Percentiles rank a stretch among this genome's conserved stretches.
phyloP scores from a whole-genome alignment of 2,329 filamentous ascomycete species.

The Coniochaeta sp. region DNA sequence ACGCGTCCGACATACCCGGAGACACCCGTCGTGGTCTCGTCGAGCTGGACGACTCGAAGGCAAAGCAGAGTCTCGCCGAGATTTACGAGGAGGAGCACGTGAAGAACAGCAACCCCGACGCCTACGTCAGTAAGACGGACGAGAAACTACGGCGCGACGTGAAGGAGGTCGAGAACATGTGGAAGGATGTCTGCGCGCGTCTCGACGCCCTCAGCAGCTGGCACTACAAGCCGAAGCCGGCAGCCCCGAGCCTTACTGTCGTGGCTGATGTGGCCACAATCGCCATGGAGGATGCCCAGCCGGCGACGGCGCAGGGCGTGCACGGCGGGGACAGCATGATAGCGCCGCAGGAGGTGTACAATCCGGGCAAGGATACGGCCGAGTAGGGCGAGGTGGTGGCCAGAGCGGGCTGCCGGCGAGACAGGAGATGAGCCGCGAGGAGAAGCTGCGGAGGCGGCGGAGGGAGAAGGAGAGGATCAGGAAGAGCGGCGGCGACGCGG shows the following conservation, averaged over 20 bases:
- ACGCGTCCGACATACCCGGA: slow-evolving; percentile 54
- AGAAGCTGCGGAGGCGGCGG: slow-evolving; percentile 68
- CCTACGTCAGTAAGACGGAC: slow-evolving; percentile 73
- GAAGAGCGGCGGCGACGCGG: slow-evolving; percentile 54
- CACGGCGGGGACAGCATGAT: slow-evolving; percentile 64
- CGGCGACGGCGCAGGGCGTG: slow-evolving; percentile 73
- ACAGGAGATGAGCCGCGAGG: slow-evolving; percentile 83
- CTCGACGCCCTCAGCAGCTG: slow-evolving; percentile 88
- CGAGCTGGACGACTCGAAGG: slow-evolving; percentile 80
- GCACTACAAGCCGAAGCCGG: slow-evolving; percentile 89
- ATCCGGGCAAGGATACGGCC: slow-evolving; percentile 59
- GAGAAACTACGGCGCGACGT: slow-evolving; percentile 80
- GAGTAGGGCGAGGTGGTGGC: slow-evolving; percentile 66
- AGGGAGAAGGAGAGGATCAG: slow-evolving; percentile 80
- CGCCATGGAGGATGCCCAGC: slow-evolving; percentile 90
- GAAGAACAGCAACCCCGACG: slow-evolving; percentile 66
- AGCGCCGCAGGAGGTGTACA: slow-evolving; percentile 92
- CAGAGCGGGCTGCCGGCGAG: slow-evolving; percentile 68
- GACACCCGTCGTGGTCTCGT: slow-evolving; percentile 63
- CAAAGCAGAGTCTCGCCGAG: slow-evolving; percentile 81
- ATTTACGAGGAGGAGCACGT: slow-evolving; percentile 92
- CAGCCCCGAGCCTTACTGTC: slow-evolving; percentile 74
- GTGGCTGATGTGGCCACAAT: slow-evolving; percentile 88
- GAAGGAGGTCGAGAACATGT: slow-evolving; percentile 72
- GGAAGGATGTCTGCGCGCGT: slow-evolving; percentile 72